Percentiles rank a stretch among this genome's conserved stretches.
Evolutionary conservation across 169 alveolate species (phyloP).

Genomic region (Plasmodium falciparum): DNA sequence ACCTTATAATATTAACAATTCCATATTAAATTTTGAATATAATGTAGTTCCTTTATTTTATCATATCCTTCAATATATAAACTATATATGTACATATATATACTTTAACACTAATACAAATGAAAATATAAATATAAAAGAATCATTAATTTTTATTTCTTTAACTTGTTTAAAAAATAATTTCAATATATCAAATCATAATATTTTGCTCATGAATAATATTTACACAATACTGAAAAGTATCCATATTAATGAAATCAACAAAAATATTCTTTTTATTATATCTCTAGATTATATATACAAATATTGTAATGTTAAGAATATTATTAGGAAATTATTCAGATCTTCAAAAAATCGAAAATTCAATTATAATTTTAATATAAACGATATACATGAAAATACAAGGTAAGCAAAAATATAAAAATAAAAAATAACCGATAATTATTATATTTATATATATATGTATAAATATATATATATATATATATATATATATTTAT

Average conservation of each 20-base stretch:
- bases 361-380: not conserved
- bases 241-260: not conserved
- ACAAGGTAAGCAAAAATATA: not conserved
- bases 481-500: no score
- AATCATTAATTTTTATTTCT: conserved; percentile 11
- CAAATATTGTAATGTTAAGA: not conserved
- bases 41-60: not conserved
- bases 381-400: not conserved
- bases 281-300: conserved; percentile 16
- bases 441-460: no score
- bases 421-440: not conserved
- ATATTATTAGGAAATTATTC: not conserved
- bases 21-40: not conserved
- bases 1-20: no score
- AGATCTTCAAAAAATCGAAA: not conserved
- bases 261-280: conserved; percentile 5
- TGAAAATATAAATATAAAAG: not conserved
- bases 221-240: conserved; percentile 7
- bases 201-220: not conserved
- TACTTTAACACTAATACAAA: not conserved
- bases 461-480: no score
- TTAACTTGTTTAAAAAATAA: not conserved
- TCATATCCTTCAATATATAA: conserved; percentile 28
- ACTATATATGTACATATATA: conserved; percentile 41
- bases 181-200: not conserved